Base-by-base conservation (phyloP, 495 filamentous ascomycete species). In the Eremomyces bilateralis region DNA sequence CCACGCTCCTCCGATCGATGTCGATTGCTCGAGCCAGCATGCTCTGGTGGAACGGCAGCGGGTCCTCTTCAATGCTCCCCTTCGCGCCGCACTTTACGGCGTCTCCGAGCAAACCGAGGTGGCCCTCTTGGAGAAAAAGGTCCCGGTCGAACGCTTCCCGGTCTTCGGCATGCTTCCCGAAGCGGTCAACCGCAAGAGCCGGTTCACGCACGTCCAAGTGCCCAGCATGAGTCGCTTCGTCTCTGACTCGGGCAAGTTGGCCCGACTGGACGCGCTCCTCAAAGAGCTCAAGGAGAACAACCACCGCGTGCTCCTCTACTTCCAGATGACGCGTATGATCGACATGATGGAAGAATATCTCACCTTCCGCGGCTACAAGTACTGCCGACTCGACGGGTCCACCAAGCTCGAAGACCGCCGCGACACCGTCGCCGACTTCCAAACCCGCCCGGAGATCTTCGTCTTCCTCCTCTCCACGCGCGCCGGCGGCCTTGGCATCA, bases 241-340 rank as follows among this genome's bases (percentile, higher is more conserved):
- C 34, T 94, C 84, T 3, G 88, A 95, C 50, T 92, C 82, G 11
- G 88, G 88, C 43, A 99, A 99, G 53, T 66, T 99, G 33, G 81
- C 81, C 21, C 82, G 82, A 46, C 64, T 99, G 18, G 88, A 99
- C 54, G 63, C 80, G 36, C 67, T 99, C 16, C 63, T 99, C 20
- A 71, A 73, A 30, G 63, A 82, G 46, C 69, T 99, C 37, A 99
- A 95, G 62, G 73, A 84, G 35, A 78, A 73, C 29, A 78, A 78
- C 29, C 88, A 99, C 46, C 83, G 88, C 47, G 88, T 99, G 13
- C 69, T 99, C 4, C 62, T 99, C n/a, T 99, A 99, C 62, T 99
- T 99, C 74, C 88, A 99, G 59, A 99, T 99, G 88, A 99, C 88
- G n/a, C 74, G 79, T 45, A 99, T 99, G 88, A 95, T 99, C 49